Percentiles rank a stretch among this genome's conserved stretches.
Conservation (phyloP, 2,329 filamentous ascomycete species). For the Cladosporium sp. region DNA sequence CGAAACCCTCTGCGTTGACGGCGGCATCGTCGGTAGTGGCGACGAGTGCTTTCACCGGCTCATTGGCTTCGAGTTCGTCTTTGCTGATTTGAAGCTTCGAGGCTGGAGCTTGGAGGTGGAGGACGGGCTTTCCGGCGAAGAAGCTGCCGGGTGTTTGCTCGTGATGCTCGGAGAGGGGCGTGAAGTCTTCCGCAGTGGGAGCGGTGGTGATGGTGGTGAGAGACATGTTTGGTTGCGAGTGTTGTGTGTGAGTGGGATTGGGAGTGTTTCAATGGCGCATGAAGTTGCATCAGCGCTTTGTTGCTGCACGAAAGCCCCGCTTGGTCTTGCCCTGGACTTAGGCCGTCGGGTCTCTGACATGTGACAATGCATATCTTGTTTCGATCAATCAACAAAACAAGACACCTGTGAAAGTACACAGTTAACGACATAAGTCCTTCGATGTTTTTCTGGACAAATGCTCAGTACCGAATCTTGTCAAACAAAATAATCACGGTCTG, state of each 20-base stretch:
- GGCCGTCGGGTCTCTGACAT: background rate
- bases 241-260: background rate
- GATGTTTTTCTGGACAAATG: too few species aligned
- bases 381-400: too few species aligned
- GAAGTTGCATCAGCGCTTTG: background rate
- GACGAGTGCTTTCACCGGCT: conserved; percentile 38
- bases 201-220: conserved; percentile 57
- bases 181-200: conserved; percentile 63
- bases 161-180: conserved; percentile 68
- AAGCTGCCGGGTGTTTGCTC: conserved; percentile 72
- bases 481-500: too few species aligned
- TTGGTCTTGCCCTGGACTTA: background rate
- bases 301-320: conserved; percentile 2
- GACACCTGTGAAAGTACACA: too few species aligned
- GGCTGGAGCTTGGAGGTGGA: conserved; percentile 62
- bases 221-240: conserved; percentile 35
- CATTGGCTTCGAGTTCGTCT: conserved; percentile 56
- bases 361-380: background rate
- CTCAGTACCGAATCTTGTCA: too few species aligned
- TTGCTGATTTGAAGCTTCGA: conserved; percentile 61
- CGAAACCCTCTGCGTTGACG: conserved; percentile 26
- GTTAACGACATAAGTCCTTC: too few species aligned
- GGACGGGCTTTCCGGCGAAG: conserved; percentile 69
- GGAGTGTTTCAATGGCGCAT: background rate
- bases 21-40: conserved; percentile 53